Base-by-base conservation (phyloP, 306 rosid genomes). In the Albizia julibrissin region DNA sequence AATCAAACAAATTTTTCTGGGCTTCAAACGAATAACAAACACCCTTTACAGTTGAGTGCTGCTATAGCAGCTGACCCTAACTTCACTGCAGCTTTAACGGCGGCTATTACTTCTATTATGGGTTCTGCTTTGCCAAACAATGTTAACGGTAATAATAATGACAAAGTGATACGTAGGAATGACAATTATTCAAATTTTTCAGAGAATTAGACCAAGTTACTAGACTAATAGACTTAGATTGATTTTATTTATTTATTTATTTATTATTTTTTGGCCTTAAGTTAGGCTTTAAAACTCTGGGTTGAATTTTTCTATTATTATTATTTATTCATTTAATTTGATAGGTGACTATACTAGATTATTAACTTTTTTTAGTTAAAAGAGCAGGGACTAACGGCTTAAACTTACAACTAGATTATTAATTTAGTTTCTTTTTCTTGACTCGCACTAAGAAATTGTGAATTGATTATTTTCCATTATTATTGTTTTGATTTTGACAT, bases 61-160 rank as follows among this genome's bases (percentile, higher is more conserved):
- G 91, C 97, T 84, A 93, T 95, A n/a, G 87, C 93, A 0, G 81
- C 92, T 13, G 91, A 93, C 42, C 99, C 98, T 0, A 93, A 83
- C 73, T 87, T 90, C 87, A 83, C 95, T 5, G 89, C 97, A 0
- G 94, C 93, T 19, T 59, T 95, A 65, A 94, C 90, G 0, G 89
- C 94, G 1, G 95, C 98, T 34, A 85, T 91, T 65, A 80, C 91
- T 40, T 90, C 97, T 33, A 75, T 90, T 6, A 88, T 93, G 62
- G 89, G 91, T 49, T 87, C 82, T 61, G 81, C 85, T 75, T 87
- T 87, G 13, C 79, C 82, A 21, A 87, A 74, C 75, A 84, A 70
- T 75, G 83, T 77, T 80, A 86, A 50, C 7, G 56, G 34, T 54
- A 75, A 27, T 58, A 81, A 49, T 52, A 84, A 46, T 65, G 84